Base-by-base conservation (phyloP, 306 rosid genomes). In the Vachellia pachyceras region DNA sequence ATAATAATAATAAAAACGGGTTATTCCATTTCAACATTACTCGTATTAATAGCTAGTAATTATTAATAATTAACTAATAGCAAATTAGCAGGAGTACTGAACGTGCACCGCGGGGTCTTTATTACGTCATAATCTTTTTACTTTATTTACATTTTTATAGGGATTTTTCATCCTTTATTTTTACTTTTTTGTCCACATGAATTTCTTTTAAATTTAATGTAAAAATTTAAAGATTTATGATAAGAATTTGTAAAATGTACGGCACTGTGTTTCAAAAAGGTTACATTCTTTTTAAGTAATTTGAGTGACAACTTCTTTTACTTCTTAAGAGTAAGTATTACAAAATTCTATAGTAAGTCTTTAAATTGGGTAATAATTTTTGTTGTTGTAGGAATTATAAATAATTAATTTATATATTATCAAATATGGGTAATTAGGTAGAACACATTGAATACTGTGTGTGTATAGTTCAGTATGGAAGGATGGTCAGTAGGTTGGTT, bases 31-130 rank as follows among this genome's bases (percentile, higher is more conserved):
- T 44, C 40, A 35, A 14, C 69, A 58, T 29, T 23, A 3, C 35
- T 23, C 13, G 3, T 22, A 22, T 23, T 58, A 8, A 58, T 58
- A 9, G 20, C 8, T 46, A 11, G 3, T 22, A 8, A 58, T 3
- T 23, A 10, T 58, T 4, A 39, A 25, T 68, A 5, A 35, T 39
- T 46, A 29, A 50, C 15, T 50, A 50, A 54, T 23, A 54, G n/a
- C n/a, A 29, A 29, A 29, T 29, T n/a, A 17, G 14, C 7, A 23
- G 5, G 7, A 45, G 13, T 8, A 10, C 47, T 7, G 35, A 86
- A 83, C 84, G 82, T n/a, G 89, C 82, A 73, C 86, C 71, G 25
- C 79, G 3, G 58, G 89, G 80, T 82, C 80, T 63, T 82, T 69
- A 82, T 85, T 40, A 15, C 80, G 55, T 65, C 69, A 75, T 9